phyloP scores from a whole-genome alignment of 495 filamentous ascomycete genomes.

The Chaetomidium leptoderma region DNA sequence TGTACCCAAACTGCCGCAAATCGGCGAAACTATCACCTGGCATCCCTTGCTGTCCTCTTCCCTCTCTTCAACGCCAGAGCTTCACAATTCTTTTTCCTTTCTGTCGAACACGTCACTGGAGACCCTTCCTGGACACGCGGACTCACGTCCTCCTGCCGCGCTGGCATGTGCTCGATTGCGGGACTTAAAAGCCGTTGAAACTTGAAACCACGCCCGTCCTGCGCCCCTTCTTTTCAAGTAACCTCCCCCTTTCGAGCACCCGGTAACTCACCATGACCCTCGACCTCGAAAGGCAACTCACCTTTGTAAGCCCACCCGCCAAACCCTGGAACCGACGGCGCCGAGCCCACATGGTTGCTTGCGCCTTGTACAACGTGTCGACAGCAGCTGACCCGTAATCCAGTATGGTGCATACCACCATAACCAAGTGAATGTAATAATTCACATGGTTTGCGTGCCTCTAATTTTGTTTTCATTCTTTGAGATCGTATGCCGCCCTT shows the following conservation, averaged over 20 bases:
- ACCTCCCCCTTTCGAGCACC: not conserved
- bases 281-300: conserved; percentile 73
- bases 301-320: conserved; percentile 56
- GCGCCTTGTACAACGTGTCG: not conserved
- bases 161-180: conserved; percentile 7
- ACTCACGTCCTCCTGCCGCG: not conserved
- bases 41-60: not conserved
- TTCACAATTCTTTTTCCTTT: not conserved
- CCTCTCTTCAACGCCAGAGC: not conserved
- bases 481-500: conserved; percentile 58
- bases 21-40: conserved; percentile 8
- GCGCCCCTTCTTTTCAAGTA: not conserved
- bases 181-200: not conserved
- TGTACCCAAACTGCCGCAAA: conserved; percentile 1
- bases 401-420: conserved; percentile 96
- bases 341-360: not conserved
- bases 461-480: conserved; percentile 74
- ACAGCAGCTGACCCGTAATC: conserved; percentile 15
- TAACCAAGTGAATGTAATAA: conserved; percentile 80
- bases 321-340: not conserved
- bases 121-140: not conserved
- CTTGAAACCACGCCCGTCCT: not conserved
- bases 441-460: conserved; percentile 89
- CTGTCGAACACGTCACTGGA: not conserved
- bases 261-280: conserved; percentile 55